These are phyloP conservation scores for Oemleria cerasiformis DNA, from an alignment of 306 rosid genomes.

Conservation along the genomic window DNA sequence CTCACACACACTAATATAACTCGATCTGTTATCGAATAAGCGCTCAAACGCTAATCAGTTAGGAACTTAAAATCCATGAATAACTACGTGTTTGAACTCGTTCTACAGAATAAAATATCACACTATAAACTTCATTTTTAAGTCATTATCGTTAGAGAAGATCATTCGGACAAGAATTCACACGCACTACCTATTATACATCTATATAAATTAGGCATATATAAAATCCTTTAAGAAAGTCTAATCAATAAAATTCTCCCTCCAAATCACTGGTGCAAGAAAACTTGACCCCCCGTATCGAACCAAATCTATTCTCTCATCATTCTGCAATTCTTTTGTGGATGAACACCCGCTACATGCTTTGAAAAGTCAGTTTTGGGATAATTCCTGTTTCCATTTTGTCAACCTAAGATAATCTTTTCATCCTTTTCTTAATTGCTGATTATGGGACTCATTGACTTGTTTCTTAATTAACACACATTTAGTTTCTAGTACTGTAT, in stretches of 20 bases:
- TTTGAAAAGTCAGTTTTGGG: slow-evolving; percentile 9
- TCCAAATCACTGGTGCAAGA: slow-evolving; percentile 18
- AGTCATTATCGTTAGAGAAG: too few species aligned
- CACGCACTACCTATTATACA: too few species aligned
- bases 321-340: slow-evolving; percentile 39
- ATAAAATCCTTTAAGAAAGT: background rate
- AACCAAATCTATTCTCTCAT: slow-evolving; percentile 56
- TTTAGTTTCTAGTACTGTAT: too few species aligned
- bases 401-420: slow-evolving; percentile 35
- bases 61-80: too few species aligned
- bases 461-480: background rate
- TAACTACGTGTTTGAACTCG: too few species aligned
- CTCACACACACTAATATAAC: slow-evolving; percentile 7
- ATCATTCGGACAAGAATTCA: too few species aligned
- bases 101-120: too few species aligned
- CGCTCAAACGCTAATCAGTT: too few species aligned
- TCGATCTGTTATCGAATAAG: too few species aligned
- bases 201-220: too few species aligned
- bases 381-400: slow-evolving; percentile 33
- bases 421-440: slow-evolving; percentile 23
- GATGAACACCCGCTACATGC: slow-evolving; percentile 27
- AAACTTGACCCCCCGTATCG: slow-evolving; percentile 54
- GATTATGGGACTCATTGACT: slow-evolving; percentile 30
- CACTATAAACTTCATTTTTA: too few species aligned
- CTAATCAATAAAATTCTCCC: slow-evolving; percentile 28